Conservation (phyloP, 2,329 filamentous ascomycete genomes). For the Ophiostoma piceae region DNA sequence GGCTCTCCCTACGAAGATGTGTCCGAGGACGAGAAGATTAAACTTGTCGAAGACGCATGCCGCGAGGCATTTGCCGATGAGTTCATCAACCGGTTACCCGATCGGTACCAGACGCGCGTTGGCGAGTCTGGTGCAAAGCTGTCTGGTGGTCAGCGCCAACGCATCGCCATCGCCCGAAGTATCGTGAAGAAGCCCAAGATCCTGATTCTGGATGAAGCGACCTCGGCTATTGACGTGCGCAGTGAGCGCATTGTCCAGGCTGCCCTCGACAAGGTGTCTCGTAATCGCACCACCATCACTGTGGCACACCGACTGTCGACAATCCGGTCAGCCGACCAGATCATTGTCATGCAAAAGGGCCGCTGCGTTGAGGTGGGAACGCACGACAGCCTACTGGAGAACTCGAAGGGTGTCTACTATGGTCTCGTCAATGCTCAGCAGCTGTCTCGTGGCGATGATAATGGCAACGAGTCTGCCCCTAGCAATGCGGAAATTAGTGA, state of each 20-base stretch:
- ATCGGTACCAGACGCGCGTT: conserved; percentile 28
- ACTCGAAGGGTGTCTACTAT: conserved; percentile 41
- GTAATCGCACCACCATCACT: conserved; percentile 84
- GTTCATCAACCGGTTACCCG: conserved; percentile 44
- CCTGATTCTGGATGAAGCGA: conserved; percentile 69
- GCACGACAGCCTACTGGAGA: conserved; percentile 62
- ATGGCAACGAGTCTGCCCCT: neutral
- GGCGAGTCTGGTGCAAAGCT: conserved; percentile 42
- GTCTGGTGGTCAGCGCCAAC: conserved; percentile 67
- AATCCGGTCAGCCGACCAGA: conserved; percentile 69
- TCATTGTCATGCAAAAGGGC: conserved; percentile 68
- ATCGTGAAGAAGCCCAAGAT: conserved; percentile 62
- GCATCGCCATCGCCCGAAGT: conserved; percentile 66
- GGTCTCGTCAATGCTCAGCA: neutral
- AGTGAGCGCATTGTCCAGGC: conserved; percentile 61
- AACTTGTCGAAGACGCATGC: conserved; percentile 6
- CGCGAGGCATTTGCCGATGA: conserved; percentile 53
- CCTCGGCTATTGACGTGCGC: conserved; percentile 57
- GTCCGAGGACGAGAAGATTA: neutral
- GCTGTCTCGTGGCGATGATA: neutral
- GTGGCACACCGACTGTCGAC: conserved; percentile 72
- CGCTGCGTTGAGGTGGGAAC: conserved; percentile 66
- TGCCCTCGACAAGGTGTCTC: conserved; percentile 52
- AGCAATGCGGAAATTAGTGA: neutral
- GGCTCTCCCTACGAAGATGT: conserved; percentile 29